A percentile compares a stretch with the other conserved stretches of the same genome.
These are phyloP conservation scores for Aspergillus ruber DNA, from an alignment of 2,329 filamentous ascomycete species.

Conservation along the genomic window DNA sequence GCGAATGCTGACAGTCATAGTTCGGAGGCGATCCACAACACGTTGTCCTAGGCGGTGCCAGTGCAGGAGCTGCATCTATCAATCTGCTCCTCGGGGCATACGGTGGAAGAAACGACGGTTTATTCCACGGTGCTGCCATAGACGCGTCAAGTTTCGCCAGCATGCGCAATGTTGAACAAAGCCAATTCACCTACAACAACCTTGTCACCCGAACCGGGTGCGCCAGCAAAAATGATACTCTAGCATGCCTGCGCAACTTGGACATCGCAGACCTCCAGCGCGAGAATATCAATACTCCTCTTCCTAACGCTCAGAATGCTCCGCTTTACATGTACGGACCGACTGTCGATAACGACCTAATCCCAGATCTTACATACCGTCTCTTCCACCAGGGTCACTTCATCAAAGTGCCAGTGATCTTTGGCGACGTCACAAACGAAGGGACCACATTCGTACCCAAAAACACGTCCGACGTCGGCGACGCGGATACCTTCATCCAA, in stretches of 20 bases:
- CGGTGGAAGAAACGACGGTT: conserved; percentile 40
- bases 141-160: conserved; percentile 50
- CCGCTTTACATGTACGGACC: conserved; percentile 49
- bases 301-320: conserved; percentile 37
- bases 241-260: conserved; percentile 46
- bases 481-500: conserved; percentile 52
- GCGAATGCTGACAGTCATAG: conserved; percentile 19
- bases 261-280: conserved; percentile 40
- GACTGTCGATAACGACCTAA: conserved; percentile 46
- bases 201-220: conserved; percentile 47
- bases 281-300: conserved; percentile 41
- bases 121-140: conserved; percentile 49
- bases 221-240: conserved; percentile 30
- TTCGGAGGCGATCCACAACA: conserved; percentile 66
- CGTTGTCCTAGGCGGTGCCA: conserved; percentile 62
- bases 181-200: conserved; percentile 48
- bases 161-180: conserved; percentile 43
- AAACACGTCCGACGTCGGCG: conserved; percentile 39
- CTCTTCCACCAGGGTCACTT: conserved; percentile 46
- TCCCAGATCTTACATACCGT: conserved; percentile 44
- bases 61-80: conserved; percentile 61
- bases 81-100: conserved; percentile 56
- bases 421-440: conserved; percentile 58
- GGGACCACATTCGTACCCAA: conserved; percentile 56
- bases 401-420: conserved; percentile 49